These are phyloP conservation scores for Suhomyces sp. DNA, from an alignment of 805 yeast species.

Conservation along the genomic window DNA sequence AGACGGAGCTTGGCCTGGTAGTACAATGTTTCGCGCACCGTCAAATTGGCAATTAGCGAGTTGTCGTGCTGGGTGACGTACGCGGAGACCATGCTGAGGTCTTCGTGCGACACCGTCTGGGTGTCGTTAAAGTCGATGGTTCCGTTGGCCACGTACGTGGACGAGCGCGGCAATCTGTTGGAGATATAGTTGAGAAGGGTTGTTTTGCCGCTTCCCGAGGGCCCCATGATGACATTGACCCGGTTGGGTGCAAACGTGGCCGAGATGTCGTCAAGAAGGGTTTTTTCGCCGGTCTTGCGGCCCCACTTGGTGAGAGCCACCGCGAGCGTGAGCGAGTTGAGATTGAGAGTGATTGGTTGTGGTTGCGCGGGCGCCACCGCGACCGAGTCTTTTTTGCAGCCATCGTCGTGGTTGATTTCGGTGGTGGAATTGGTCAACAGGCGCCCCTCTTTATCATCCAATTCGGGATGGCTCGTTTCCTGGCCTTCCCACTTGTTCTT, in stretches of 20 bases:
- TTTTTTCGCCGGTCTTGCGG: slow-evolving; percentile 7
- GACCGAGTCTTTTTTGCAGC: not conserved
- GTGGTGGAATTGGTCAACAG: not conserved
- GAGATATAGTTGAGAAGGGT: slow-evolving; percentile 63
- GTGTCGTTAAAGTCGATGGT: slow-evolving; percentile 22
- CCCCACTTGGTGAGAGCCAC: slow-evolving; percentile 4
- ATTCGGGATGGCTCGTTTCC: not conserved
- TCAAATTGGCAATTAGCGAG: slow-evolving; percentile 63
- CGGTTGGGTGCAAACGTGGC: slow-evolving; percentile 54
- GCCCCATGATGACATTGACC: slow-evolving; percentile 75
- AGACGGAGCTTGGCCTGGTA: slow-evolving; percentile 71
- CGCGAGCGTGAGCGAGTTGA: slow-evolving; percentile 1
- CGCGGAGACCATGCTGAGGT: slow-evolving; percentile 46
- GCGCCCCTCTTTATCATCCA: not conserved
- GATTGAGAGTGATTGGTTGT: not conserved
- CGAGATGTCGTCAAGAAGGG: slow-evolving; percentile 38
- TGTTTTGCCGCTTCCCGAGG: slow-evolving; percentile 78
- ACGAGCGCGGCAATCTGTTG: slow-evolving; percentile 42
- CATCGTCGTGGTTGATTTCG: not conserved
- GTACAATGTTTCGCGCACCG: slow-evolving; percentile 72
- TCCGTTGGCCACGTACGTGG: slow-evolving; percentile 24
- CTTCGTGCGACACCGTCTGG: slow-evolving; percentile 22
- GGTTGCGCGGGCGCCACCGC: not conserved
- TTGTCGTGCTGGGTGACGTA: slow-evolving; percentile 83
- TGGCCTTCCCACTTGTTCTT: slow-evolving; percentile 31